Percentiles rank a stretch among this genome's conserved stretches.
Conservation (phyloP, 768 basidiomycete species). For the Filobasidium floriforme region DNA sequence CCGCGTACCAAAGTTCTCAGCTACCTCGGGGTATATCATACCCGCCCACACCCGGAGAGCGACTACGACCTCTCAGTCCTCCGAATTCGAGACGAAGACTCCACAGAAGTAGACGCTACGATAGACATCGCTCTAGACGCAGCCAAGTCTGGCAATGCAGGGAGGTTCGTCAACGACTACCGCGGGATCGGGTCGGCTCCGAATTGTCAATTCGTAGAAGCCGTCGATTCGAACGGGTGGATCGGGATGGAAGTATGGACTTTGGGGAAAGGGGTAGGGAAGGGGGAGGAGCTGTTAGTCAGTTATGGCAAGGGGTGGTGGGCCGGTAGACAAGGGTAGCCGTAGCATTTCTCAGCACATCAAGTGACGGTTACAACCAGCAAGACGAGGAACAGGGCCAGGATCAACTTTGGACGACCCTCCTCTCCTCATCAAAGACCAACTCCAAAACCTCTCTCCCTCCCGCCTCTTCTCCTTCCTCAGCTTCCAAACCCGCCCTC, state of each 20-base stretch:
- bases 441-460: no score
- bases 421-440: no score
- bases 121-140: slow-evolving; percentile 70
- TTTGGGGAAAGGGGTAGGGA: slow-evolving; percentile 53
- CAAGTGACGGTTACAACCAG: no score
- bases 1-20: slow-evolving; percentile 64
- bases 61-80: slow-evolving; percentile 77
- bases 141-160: slow-evolving; percentile 68
- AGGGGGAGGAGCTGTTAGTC: slow-evolving; percentile 76
- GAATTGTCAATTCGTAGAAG: slow-evolving; percentile 39
- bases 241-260: slow-evolving; percentile 65
- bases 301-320: slow-evolving; percentile 87
- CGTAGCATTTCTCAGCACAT: neutral
- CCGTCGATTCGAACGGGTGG: slow-evolving; percentile 51
- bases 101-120: slow-evolving; percentile 45
- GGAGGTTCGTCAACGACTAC: slow-evolving; percentile 84
- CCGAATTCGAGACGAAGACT: slow-evolving; percentile 1
- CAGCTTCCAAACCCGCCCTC: no score
- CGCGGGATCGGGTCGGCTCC: slow-evolving; percentile 57
- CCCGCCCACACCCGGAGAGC: slow-evolving; percentile 26
- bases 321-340: slow-evolving; percentile 49
- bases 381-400: neutral
- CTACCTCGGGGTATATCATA: slow-evolving; percentile 78
- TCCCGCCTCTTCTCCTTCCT: no score
- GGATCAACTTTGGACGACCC: neutral